Percentiles rank a stretch among this genome's conserved stretches.
Evolutionary conservation across 129 eudicot genomes (phyloP).

Genomic region (Flaveria linearis): DNA sequence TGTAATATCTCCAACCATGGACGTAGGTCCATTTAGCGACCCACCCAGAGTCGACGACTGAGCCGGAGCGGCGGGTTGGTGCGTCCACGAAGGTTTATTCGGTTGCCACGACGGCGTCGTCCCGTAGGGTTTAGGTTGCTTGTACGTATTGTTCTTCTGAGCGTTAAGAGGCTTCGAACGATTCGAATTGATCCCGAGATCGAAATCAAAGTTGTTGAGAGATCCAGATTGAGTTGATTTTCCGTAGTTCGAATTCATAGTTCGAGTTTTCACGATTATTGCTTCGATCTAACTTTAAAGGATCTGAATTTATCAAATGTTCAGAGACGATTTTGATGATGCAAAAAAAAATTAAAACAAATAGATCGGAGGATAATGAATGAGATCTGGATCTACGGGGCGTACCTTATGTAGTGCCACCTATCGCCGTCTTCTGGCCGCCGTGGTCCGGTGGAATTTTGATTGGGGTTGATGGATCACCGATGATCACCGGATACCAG

Average conservation of each 20-base stretch:
- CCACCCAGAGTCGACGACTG: conserved; percentile 41
- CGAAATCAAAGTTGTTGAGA: conserved; percentile 68
- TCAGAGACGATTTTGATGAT: conserved; percentile 12
- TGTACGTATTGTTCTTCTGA: conserved; percentile 49
- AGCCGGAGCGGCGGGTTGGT: conserved; percentile 60
- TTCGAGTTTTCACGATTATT: background rate
- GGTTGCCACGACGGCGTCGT: conserved; percentile 61
- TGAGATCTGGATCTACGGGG: conserved; percentile 27
- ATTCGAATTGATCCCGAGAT: conserved; percentile 75
- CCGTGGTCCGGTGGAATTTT: conserved; percentile 26
- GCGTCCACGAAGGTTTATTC: conserved; percentile 76
- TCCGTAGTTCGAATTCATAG: conserved; percentile 81
- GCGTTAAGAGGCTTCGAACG: conserved; percentile 59
- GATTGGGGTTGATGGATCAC: conserved; percentile 3
- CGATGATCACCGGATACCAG: conserved; percentile 34
- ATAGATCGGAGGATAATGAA: conserved; percentile 20
- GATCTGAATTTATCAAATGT: conserved; percentile 15
- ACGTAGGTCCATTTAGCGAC: conserved; percentile 60
- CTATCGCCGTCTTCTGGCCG: background rate
- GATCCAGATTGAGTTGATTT: conserved; percentile 61
- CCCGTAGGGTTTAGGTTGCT: conserved; percentile 45
- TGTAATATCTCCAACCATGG: conserved; percentile 89
- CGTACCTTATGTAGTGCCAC: conserved; percentile 38
- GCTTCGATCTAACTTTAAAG: conserved; percentile 5
- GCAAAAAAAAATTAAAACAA: conserved; percentile 24